Evolutionary conservation across 176 grass and related monocot genomes (phyloP).

Genomic region (Alopecurus myosuroides): DNA sequence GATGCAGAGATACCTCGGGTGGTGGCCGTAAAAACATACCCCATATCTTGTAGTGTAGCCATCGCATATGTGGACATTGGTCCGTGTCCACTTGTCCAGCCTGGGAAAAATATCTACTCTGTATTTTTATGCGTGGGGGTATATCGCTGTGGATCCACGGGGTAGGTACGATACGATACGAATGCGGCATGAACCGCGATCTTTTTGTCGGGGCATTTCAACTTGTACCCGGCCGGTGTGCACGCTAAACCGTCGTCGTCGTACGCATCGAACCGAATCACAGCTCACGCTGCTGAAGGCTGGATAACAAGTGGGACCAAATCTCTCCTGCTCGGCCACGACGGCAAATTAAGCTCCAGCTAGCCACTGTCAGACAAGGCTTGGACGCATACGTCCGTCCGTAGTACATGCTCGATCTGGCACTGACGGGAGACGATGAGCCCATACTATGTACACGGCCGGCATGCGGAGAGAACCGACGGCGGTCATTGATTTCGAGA

Average conservation of each 20-base stretch:
- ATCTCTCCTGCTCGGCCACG: neutral
- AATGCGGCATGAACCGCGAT: neutral
- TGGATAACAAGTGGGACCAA: no score
- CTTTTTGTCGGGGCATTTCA: neutral
- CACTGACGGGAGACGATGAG: no score
- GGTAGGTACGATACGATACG: neutral
- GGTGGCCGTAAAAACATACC: no score
- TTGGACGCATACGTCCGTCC: neutral
- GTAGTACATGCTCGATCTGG: neutral
- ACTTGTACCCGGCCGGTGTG: neutral
- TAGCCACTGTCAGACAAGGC: neutral
- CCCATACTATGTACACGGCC: no score
- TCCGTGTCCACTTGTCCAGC: neutral
- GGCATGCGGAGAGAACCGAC: neutral
- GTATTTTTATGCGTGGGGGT: neutral
- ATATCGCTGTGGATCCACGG: neutral
- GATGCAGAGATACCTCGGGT: no score
- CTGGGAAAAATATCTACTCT: neutral
- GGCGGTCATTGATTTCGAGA: neutral
- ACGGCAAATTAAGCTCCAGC: neutral
- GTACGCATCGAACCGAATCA: neutral
- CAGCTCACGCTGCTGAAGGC: neutral
- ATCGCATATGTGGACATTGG: neutral
- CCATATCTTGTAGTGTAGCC: no score
- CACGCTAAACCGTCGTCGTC: neutral